phyloP scores from a whole-genome alignment of 2,329 filamentous ascomycete species.

The Scedosporium dehoogii region DNA sequence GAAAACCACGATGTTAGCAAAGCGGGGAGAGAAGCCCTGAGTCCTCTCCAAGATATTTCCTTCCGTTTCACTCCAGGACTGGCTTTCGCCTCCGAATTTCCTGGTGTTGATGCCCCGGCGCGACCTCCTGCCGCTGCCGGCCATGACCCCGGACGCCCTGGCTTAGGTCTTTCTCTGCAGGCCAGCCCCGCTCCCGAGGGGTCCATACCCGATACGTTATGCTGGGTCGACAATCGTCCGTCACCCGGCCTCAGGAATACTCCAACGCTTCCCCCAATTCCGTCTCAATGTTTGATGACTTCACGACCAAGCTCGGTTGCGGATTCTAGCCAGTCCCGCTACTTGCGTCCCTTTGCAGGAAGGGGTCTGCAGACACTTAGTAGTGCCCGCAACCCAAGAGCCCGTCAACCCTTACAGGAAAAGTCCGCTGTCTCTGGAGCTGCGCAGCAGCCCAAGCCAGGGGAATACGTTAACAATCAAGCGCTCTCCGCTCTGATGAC shows the following conservation, averaged over 20 bases:
- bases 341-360: slow-evolving; percentile 45
- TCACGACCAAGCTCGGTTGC: slow-evolving; percentile 44
- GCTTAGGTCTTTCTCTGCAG: slow-evolving; percentile 6
- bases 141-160: neutral
- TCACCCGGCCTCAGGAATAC: slow-evolving; percentile 16
- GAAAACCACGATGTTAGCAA: slow-evolving; percentile 36
- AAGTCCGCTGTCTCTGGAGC: slow-evolving; percentile 4
- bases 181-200: slow-evolving; percentile 21
- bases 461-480: neutral
- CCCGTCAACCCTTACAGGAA: slow-evolving; percentile 21
- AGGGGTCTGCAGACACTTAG: slow-evolving; percentile 45
- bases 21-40: slow-evolving; percentile 38
- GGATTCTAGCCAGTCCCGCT: slow-evolving; percentile 32
- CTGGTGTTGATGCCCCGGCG: neutral
- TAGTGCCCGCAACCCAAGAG: slow-evolving; percentile 23
- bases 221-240: slow-evolving; percentile 35
- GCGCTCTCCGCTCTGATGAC: neutral
- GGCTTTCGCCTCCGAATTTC: slow-evolving; percentile 24
- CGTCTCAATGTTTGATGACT: slow-evolving; percentile 38
- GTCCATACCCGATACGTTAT: slow-evolving; percentile 46
- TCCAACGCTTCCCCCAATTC: slow-evolving; percentile 32
- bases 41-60: slow-evolving; percentile 36
- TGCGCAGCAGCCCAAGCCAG: neutral
- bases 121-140: neutral
- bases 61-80: slow-evolving; percentile 24